Evolutionary conservation across 768 basidiomycete species (phyloP), one percentile per base, ranked within the genome.

Genomic region (Leccinum arenicola): DNA sequence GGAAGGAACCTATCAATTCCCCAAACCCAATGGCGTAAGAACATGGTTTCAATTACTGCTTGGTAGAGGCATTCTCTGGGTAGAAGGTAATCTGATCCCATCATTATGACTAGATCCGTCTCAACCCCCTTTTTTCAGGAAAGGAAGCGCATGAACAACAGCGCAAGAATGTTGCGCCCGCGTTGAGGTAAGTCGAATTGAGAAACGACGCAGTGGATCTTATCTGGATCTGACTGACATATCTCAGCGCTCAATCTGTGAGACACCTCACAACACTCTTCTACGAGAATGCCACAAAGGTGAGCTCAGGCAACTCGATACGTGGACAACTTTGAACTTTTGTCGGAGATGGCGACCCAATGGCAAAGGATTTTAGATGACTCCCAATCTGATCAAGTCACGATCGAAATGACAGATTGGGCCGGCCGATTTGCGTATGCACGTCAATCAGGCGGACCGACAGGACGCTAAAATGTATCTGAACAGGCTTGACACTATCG

Each of bases 41-140:
- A 80, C 79, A 15, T 87, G 86, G 86, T 87, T 87, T 65, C 77
- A 77, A 58, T 80, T 80, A 33, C 78, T 84, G 2, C 75, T 85
- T 6, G 86, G 86, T 12, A 78, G 85, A 70, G 85, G 86, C 21
- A 82, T 87, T 57, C 80, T 87, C 23, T 86, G 84, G 81, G 77
- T 85, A 11, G 86, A 87, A 80, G 86, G 85, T 81, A 47, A 68
- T 38, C 27, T 15, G 3, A 8, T 60, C 38, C 48, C 54, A 7
- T 50, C 61, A 52, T 52, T 45, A 36, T 23, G 56, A 10, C 9
- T n/a, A 49, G 12, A 21, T 27, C 23, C 57, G 17, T 54, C 43
- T 55, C 19, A 25, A 66, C 54, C 15, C 29, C 35, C 40, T 43
- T 33, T 58, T 21, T 35, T 8, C 50, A 86, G 84, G 84, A 0